Evolutionary conservation across 441 rosid genomes (phyloP), one percentile per base, ranked within the genome.

Genomic region (Metrosideros polymorpha): DNA sequence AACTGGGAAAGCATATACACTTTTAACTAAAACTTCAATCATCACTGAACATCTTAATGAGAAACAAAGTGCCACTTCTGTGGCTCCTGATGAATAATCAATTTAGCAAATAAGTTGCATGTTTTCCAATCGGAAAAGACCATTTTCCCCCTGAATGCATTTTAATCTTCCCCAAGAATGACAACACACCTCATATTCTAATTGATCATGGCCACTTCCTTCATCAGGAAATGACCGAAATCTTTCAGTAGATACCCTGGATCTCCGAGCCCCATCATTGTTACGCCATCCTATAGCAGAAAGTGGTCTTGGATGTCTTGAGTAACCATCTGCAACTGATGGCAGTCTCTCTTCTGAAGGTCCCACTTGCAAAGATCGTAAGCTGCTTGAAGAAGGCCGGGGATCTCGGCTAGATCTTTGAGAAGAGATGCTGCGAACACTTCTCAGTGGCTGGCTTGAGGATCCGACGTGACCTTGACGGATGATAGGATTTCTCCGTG

Each of bases 161-260:
- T 30, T 42, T 51, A 32, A 42, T 52, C 25, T 35, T 50, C 43
- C 79, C 53, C 61, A 49, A 47, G 17, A 84, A 84, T 66, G 24
- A 54, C 75, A 27, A 88, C 63, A 85, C 86, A 95, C 99, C 98
- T 94, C 97, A 45, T 97, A 91, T 75, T 93, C 87, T 89, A 92
- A 89, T 86, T 92, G 93, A 75, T 92, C 93, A 63, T 90, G 96
- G 82, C 91, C 90, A 87, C 91, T 87, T 85, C 86, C 92, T 85
- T 92, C 97, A 91, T 90, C 91, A 59, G 92, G 86, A 79, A 91
- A 87, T 82, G 94, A 87, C 51, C 92, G 92, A 87, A 89, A 90
- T 90, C 98, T 91, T 82, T 95, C 98, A 86, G 91, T 86, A 8
- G 95, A 90, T 83, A 92, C 88, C 92, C 96, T 93, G 42, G 97